Evolutionary conservation across 495 filamentous ascomycete species (phyloP).

Genomic region (Jackrogersella minutella): DNA sequence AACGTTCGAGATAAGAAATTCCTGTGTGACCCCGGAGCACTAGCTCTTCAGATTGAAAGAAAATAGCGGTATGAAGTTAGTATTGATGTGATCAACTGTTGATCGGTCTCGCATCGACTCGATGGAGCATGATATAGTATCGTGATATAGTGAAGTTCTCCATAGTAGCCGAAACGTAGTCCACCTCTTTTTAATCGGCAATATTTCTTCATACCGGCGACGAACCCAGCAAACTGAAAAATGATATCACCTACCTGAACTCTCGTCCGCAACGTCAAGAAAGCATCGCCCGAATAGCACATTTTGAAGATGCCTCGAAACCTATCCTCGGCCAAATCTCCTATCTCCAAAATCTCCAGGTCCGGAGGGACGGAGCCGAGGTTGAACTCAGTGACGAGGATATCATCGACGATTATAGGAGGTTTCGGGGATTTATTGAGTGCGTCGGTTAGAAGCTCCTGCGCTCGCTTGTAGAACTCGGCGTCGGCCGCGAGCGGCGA

Average conservation of each 20-base stretch:
- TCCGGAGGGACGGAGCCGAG: constrained; percentile 90
- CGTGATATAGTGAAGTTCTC: constrained; percentile 14
- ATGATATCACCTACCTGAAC: constrained; percentile 71
- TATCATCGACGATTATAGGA: constrained; percentile 99
- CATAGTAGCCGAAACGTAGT: constrained; percentile 23
- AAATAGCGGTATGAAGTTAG: no score
- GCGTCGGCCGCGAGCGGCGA: constrained; percentile 96
- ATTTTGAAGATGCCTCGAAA: constrained; percentile 99
- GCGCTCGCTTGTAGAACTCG: constrained; percentile 85
- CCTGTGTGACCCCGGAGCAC: constrained; percentile 19
- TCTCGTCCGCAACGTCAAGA: constrained; percentile 89
- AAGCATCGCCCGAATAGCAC: constrained; percentile 95
- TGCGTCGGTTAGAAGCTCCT: constrained; percentile 91
- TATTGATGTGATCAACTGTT: not conserved
- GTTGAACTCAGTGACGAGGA: constrained; percentile 97
- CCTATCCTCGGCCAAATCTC: constrained; percentile 93
- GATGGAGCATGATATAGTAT: constrained; percentile 14
- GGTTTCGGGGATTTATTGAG: constrained; percentile 98
- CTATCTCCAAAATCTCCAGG: constrained; percentile 95
- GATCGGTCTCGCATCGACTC: constrained; percentile 4
- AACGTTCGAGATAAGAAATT: constrained; percentile 5
- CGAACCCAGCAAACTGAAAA: constrained; percentile 18
- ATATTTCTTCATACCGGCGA: not conserved
- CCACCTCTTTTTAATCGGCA: not conserved
- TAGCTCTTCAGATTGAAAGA: constrained; percentile 18